These are phyloP conservation scores for Venturia asperata DNA, from an alignment of 2,329 filamentous ascomycete genomes.

Conservation along the genomic window DNA sequence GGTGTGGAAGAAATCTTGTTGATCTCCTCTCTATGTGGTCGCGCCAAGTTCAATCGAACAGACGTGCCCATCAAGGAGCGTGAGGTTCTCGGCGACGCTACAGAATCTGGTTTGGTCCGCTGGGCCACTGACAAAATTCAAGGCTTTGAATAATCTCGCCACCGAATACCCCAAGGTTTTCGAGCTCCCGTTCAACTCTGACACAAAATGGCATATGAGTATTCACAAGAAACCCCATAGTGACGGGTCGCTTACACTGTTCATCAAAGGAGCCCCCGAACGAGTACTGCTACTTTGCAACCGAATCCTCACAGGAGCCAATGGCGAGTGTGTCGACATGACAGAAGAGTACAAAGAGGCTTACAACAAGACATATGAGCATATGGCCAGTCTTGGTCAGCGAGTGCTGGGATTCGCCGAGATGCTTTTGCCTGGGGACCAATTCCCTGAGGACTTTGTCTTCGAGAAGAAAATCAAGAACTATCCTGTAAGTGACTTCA, in stretches of 20 bases:
- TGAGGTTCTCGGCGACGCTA: slow-evolving; percentile 60
- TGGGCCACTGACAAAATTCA: slow-evolving; percentile 45
- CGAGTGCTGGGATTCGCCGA: slow-evolving; percentile 20
- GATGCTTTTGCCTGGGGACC: neutral
- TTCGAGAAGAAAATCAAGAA: slow-evolving; percentile 48
- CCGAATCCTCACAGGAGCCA: slow-evolving; percentile 39
- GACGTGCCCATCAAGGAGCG: slow-evolving; percentile 37
- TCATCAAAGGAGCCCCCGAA: slow-evolving; percentile 64
- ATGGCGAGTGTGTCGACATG: slow-evolving; percentile 36
- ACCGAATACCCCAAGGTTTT: slow-evolving; percentile 38
- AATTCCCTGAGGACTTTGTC: slow-evolving; percentile 25
- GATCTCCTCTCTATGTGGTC: slow-evolving; percentile 11
- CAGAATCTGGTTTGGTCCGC: slow-evolving; percentile 65
- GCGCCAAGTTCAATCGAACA: slow-evolving; percentile 11
- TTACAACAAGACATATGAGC: slow-evolving; percentile 49
- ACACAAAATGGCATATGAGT: slow-evolving; percentile 65
- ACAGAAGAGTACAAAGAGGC: slow-evolving; percentile 48
- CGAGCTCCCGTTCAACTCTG: slow-evolving; percentile 68
- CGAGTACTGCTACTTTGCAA: slow-evolving; percentile 60
- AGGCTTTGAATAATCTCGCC: slow-evolving; percentile 22
- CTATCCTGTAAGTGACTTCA: slow-evolving; percentile 41
- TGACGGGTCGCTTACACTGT: slow-evolving; percentile 36
- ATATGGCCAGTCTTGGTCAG: slow-evolving; percentile 22
- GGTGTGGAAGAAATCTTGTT: slow-evolving; percentile 34
- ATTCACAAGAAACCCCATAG: slow-evolving; percentile 51